Evolutionary conservation across 495 filamentous ascomycete species (phyloP).

Genomic region (Parathielavia hyrcaniae): DNA sequence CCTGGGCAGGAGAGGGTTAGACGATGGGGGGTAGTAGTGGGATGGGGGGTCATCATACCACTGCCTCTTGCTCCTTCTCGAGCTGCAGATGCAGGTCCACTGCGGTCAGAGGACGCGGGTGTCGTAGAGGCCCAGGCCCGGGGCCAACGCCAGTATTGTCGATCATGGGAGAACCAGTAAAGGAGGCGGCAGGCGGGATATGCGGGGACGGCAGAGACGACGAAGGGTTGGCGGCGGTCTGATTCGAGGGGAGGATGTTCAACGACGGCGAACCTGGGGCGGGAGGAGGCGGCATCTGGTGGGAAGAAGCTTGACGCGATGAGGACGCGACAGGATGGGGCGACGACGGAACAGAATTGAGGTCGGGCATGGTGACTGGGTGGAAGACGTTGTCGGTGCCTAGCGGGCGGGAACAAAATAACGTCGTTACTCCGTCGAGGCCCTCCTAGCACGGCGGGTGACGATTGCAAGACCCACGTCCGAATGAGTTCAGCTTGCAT

Average conservation of each 20-base stretch:
- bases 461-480: neutral
- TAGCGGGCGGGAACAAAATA: neutral
- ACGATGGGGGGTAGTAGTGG: neutral
- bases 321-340: slow-evolving; percentile 38
- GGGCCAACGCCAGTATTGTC: slow-evolving; percentile 54
- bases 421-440: too few relatives aligned
- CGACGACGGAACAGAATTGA: slow-evolving; percentile 55
- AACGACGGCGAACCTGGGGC: slow-evolving; percentile 34
- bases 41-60: slow-evolving; percentile 52
- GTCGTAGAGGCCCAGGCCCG: slow-evolving; percentile 67
- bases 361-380: slow-evolving; percentile 46
- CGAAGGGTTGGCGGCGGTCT: slow-evolving; percentile 42
- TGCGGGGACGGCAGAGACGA: slow-evolving; percentile 22
- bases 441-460: neutral
- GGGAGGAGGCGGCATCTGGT: slow-evolving; percentile 31
- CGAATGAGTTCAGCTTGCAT: neutral
- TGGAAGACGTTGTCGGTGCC: neutral
- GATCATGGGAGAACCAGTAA: slow-evolving; percentile 43
- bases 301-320: slow-evolving; percentile 32
- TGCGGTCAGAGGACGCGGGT: slow-evolving; percentile 76
- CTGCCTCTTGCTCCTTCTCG: slow-evolving; percentile 91
- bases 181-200: slow-evolving; percentile 26
- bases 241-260: slow-evolving; percentile 50
- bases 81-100: slow-evolving; percentile 79
- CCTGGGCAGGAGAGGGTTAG: slow-evolving; percentile 42